These are phyloP conservation scores for Infundibulicybe gibba DNA, from an alignment of 768 basidiomycete genomes.

Conservation along the genomic window DNA sequence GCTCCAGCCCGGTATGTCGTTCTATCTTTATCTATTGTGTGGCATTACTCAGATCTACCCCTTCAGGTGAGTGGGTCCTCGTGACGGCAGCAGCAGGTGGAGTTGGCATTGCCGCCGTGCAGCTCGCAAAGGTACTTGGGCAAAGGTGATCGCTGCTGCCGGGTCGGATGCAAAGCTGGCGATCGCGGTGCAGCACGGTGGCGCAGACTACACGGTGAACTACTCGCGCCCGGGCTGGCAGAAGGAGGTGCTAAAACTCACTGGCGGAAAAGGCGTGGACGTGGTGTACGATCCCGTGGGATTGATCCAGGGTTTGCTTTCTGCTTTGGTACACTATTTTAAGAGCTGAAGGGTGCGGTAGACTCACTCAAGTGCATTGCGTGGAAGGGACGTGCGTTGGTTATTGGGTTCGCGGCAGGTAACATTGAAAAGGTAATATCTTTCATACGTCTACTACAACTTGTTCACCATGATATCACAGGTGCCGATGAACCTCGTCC, in stretches of 20 bases:
- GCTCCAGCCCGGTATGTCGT: constrained; percentile 62
- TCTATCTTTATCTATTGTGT: background rate
- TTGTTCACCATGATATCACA: constrained; percentile 23
- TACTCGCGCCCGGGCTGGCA: constrained; percentile 85
- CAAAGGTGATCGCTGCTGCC: constrained; percentile 92
- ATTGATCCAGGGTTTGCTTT: constrained; percentile 53
- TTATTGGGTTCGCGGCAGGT: constrained; percentile 92
- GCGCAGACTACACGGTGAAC: constrained; percentile 80
- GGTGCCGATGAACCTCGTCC: constrained; percentile 81
- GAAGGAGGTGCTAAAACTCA: constrained; percentile 82
- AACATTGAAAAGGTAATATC: constrained; percentile 71
- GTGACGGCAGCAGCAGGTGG: constrained; percentile 96
- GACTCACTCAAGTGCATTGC: constrained; percentile 90
- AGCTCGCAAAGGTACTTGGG: constrained; percentile 95
- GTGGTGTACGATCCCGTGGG: constrained; percentile 89
- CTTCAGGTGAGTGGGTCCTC: constrained; percentile 82
- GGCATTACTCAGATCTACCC: background rate
- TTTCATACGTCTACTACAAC: background rate
- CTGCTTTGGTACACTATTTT: background rate
- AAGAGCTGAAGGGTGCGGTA: constrained; percentile 16
- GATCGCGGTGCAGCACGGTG: constrained; percentile 69
- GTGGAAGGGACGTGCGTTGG: constrained; percentile 89
- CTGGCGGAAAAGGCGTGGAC: constrained; percentile 81
- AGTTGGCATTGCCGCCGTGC: constrained; percentile 88
- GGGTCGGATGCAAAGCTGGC: constrained; percentile 77